A percentile compares a stretch with the other conserved stretches of the same genome.
Conservation (phyloP, 805 yeast genomes). For the Lipomyces chichibuensis region DNA sequence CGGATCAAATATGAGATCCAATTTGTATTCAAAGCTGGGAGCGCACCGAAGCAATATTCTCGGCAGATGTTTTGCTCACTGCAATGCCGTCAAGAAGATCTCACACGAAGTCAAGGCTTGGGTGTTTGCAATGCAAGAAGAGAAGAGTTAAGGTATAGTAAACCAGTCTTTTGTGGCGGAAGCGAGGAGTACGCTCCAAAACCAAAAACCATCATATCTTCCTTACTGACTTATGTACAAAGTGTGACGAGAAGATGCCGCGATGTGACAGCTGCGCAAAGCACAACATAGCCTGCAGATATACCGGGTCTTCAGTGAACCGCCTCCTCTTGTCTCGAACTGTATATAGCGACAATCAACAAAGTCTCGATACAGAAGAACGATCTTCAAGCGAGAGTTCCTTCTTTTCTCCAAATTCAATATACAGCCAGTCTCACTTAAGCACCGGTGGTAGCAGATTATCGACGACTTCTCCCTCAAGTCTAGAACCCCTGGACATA, state of each 20-base stretch:
- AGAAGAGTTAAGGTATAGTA: neutral
- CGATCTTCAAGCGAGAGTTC: neutral
- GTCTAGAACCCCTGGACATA: too few species aligned
- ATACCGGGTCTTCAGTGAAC: neutral
- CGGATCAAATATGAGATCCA: too few species aligned
- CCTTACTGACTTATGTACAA: neutral
- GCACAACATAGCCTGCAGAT: neutral
- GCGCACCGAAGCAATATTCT: neutral
- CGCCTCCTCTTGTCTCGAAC: neutral
- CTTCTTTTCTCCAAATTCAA: neutral
- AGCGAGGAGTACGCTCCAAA: neutral
- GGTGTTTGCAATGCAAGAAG: neutral
- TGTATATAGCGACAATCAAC: neutral
- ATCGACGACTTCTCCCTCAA: neutral
- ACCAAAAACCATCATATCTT: neutral
- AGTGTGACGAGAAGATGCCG: neutral
- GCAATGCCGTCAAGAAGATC: neutral
- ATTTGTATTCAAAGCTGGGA: too few species aligned
- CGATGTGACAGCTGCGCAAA: neutral
- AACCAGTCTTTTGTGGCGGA: neutral
- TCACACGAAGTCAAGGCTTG: neutral
- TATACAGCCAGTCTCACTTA: neutral
- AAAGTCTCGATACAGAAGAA: neutral
- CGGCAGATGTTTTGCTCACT: neutral
- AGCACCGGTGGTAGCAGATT: neutral